phyloP scores from a whole-genome alignment of 495 filamentous ascomycete species.

The Penicillium ochrochloron region DNA sequence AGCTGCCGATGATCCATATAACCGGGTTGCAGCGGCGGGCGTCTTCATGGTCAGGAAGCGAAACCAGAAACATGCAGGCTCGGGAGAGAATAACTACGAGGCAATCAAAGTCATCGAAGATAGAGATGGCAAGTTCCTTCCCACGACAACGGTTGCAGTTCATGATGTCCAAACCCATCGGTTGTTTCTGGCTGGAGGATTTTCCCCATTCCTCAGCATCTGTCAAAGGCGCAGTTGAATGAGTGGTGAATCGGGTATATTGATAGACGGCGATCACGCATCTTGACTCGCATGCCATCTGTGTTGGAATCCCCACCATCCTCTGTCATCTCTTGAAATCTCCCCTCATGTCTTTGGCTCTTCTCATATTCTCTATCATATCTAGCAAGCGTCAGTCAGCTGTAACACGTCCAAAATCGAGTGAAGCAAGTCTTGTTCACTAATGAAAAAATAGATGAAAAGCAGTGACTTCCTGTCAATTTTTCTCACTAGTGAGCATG shows the following conservation, averaged over 20 bases:
- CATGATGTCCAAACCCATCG: slow-evolving; percentile 1
- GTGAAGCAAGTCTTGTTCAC: neutral
- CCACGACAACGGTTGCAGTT: neutral
- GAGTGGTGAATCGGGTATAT: neutral
- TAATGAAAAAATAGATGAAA: neutral
- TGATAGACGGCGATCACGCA: neutral
- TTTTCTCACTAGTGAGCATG: neutral
- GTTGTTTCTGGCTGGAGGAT: slow-evolving; percentile 2
- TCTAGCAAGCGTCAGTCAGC: neutral
- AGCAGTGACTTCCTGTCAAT: neutral
- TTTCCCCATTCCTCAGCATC: neutral
- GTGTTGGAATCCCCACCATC: neutral
- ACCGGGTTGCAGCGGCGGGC: slow-evolving; percentile 18
- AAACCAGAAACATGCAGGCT: neutral
- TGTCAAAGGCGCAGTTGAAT: neutral
- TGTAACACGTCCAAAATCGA: neutral
- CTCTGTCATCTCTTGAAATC: neutral
- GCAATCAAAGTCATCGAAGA: slow-evolving; percentile 4
- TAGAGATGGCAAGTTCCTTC: neutral
- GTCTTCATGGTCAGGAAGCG: slow-evolving; percentile 7
- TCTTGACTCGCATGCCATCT: neutral
- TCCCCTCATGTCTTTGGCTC: neutral
- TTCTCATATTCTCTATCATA: neutral
- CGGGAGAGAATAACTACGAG: neutral
- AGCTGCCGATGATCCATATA: slow-evolving; percentile 13